Base-by-base conservation (phyloP, 257 asterid genomes). In the Solanum pennellii region DNA sequence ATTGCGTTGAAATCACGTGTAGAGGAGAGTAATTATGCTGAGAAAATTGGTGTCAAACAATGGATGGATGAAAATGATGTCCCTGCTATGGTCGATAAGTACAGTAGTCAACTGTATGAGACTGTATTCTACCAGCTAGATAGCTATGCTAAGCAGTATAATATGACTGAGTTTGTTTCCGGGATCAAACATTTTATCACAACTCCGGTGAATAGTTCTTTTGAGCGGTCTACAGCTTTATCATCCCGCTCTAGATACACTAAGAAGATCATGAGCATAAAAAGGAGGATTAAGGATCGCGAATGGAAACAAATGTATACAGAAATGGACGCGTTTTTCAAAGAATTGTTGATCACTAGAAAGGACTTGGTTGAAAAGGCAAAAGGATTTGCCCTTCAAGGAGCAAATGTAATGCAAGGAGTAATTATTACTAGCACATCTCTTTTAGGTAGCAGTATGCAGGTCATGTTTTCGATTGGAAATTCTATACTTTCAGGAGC, bases 1-100 rank as follows among this genome's bases (percentile, higher is more conserved):
- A 89, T 91, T 75, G 98, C 98, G 0, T 91, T 95, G 42, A 96
- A 97, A 89, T 90, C 98, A 3, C 99, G 93, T 37, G 95, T 97
- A 6, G 97, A 96, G 74, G 95, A 94, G 88, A 96, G 96, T 73
- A 97, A 97, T 49, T 97, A 97, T n/a, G 92, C 98, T 5, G 99
- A 97, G 94, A 95, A 89, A 87, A 93, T 95, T 4, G 99, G 99
- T 31, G 89, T 97, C 18, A 93, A 90, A 92, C 88, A 95, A 91
- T 97, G 99, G 99, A 96, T 97, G 96, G 98, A 94, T 27, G 99
- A 97, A 73, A 95, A 95, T 69, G 99, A 97, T 89, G 94, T 97
- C 16, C 95, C 99, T 0, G 95, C 93, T 13, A 92, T 94, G 95
- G 94, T 96, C 86, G 99, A 96, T 86, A 94, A 68, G 91, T 96